A percentile compares a stretch with the other conserved stretches of the same genome.
phyloP scores from a whole-genome alignment of 1,284 basidiomycete species.

The Xerocomus nothofagi region DNA sequence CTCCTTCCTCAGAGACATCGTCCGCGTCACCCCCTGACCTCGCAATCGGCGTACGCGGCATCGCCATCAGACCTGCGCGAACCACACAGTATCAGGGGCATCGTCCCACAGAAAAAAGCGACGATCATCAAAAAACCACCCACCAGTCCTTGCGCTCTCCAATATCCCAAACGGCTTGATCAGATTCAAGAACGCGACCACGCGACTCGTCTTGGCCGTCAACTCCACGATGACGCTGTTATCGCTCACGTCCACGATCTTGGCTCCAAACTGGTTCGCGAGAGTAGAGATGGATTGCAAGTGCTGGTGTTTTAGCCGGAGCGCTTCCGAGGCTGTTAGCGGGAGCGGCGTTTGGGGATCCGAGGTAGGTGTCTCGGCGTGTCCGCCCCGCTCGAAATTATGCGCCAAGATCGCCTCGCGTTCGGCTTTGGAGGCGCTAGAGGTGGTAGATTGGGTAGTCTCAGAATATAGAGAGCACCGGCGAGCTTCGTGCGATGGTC shows the following conservation, averaged over 20 bases:
- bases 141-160: constrained; percentile 90
- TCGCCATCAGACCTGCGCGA: constrained; percentile 84
- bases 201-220: constrained; percentile 87
- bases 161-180: constrained; percentile 95
- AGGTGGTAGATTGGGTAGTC: constrained; percentile 10
- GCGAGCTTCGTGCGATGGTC: constrained; percentile 77
- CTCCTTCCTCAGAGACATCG: constrained; percentile 47
- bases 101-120: neutral
- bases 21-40: constrained; percentile 63
- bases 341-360: constrained; percentile 40
- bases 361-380: constrained; percentile 32
- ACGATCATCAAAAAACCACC: constrained; percentile 26
- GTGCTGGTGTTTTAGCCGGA: constrained; percentile 89
- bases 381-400: constrained; percentile 66
- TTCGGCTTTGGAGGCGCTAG: constrained; percentile 53
- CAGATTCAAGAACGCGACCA: constrained; percentile 92
- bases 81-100: neutral
- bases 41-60: constrained; percentile 90
- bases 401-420: constrained; percentile 71
- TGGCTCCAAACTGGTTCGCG: constrained; percentile 87
- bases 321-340: constrained; percentile 77
- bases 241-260: constrained; percentile 93
- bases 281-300: constrained; percentile 85
- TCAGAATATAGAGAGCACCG: constrained; percentile 24
- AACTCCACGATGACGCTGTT: constrained; percentile 95